phyloP scores from a whole-genome alignment of 2,329 filamentous ascomycete species.

The Pseudocercospora vitis region DNA sequence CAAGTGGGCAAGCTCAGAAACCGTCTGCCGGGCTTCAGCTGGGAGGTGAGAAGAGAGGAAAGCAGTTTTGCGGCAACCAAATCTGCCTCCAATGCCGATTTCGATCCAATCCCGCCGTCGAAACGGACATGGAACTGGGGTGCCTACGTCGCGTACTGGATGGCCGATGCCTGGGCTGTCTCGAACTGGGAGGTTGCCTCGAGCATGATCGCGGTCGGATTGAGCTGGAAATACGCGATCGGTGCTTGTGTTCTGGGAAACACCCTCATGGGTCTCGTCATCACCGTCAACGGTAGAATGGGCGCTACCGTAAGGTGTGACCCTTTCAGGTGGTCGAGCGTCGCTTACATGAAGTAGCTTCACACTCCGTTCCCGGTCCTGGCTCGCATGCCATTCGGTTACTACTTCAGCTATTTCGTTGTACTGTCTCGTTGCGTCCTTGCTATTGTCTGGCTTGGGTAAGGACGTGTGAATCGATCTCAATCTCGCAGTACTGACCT shows the following conservation, averaged over 20 bases:
- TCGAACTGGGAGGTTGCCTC: slow-evolving; percentile 45
- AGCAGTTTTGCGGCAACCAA: slow-evolving; percentile 39
- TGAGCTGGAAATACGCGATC: slow-evolving; percentile 58
- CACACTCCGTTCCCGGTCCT: slow-evolving; percentile 58
- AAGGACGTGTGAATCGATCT: not conserved
- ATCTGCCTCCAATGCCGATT: slow-evolving; percentile 41
- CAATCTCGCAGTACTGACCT: not conserved
- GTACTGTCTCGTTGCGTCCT: slow-evolving; percentile 34
- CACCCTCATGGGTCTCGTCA: slow-evolving; percentile 38
- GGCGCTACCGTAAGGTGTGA: slow-evolving; percentile 49
- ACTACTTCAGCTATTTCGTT: slow-evolving; percentile 49
- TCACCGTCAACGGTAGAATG: slow-evolving; percentile 54
- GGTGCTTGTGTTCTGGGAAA: slow-evolving; percentile 36
- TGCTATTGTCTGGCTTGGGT: slow-evolving; percentile 36
- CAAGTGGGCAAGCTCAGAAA: slow-evolving; percentile 29
- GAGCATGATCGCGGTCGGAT: slow-evolving; percentile 53
- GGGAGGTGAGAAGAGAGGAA: slow-evolving; percentile 38
- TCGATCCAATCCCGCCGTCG: slow-evolving; percentile 42
- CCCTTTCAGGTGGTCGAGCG: not conserved
- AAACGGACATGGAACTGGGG: slow-evolving; percentile 41
- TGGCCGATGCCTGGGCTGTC: slow-evolving; percentile 44
- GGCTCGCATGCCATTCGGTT: slow-evolving; percentile 56
- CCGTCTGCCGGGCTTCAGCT: slow-evolving; percentile 34
- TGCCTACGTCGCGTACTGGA: slow-evolving; percentile 42
- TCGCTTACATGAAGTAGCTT: slow-evolving; percentile 48